Evolutionary conservation across 2,329 filamentous ascomycete species (phyloP).

Genomic region (Apiospora pterosperma): DNA sequence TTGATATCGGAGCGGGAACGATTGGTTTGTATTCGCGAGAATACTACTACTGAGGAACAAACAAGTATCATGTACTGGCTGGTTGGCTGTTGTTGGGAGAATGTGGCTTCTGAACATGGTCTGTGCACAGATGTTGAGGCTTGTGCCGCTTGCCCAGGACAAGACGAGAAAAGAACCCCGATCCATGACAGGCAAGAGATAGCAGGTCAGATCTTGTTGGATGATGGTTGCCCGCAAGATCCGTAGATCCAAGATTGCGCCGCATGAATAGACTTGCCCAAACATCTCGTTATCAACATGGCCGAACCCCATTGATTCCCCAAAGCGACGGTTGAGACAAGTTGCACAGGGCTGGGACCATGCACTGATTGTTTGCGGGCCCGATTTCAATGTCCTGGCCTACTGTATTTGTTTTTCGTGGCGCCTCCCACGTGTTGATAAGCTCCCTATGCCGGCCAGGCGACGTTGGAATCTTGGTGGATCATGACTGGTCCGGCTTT

Average conservation of each 20-base stretch:
- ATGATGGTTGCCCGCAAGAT: not conserved
- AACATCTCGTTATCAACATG: not conserved
- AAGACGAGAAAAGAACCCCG: not conserved
- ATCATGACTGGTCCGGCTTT: not conserved
- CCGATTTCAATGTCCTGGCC: not conserved
- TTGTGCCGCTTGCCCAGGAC: not conserved
- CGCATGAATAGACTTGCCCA: not conserved
- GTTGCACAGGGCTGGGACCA: not conserved
- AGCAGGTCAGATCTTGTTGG: not conserved
- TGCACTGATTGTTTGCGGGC: not conserved
- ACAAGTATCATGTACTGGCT: too few species aligned
- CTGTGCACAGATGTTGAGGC: not conserved
- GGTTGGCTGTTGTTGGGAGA: too few species aligned
- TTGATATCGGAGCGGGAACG: not conserved
- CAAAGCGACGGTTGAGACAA: not conserved
- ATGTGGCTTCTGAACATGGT: not conserved
- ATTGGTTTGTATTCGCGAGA: not conserved
- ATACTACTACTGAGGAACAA: not conserved
- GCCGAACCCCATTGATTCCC: not conserved
- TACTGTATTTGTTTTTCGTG: not conserved
- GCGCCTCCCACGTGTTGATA: slow-evolving; percentile 4
- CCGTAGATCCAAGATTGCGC: not conserved
- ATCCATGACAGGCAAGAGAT: not conserved
- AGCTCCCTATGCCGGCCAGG: not conserved
- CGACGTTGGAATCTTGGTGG: not conserved